Evolutionary conservation across 176 grass and related monocot species (phyloP).

Genomic region (Saccharum spontaneum): DNA sequence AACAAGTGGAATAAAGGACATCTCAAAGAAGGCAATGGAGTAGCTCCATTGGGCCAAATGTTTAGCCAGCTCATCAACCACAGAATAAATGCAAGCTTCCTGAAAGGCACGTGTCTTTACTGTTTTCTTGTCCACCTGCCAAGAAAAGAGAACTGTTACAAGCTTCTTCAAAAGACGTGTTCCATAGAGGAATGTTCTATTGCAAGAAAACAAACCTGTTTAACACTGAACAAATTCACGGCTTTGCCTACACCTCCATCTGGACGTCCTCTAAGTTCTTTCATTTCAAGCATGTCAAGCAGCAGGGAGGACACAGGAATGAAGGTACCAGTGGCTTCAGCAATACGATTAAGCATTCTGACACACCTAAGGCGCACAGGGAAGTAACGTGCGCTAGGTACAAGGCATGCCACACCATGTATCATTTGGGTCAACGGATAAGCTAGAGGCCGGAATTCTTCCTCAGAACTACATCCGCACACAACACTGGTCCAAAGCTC

Average conservation of each 20-base stretch:
- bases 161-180: slow-evolving; percentile 25
- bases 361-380: slow-evolving; percentile 82
- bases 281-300: slow-evolving; percentile 95
- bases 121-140: slow-evolving; percentile 89
- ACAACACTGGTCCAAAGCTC: slow-evolving; percentile 90
- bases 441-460: slow-evolving; percentile 75
- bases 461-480: slow-evolving; percentile 58
- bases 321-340: slow-evolving; percentile 67
- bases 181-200: neutral
- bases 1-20: slow-evolving; percentile 83
- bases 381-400: slow-evolving; percentile 75
- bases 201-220: slow-evolving; percentile 65
- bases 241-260: slow-evolving; percentile 80
- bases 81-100: slow-evolving; percentile 83
- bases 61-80: slow-evolving; percentile 78
- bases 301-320: slow-evolving; percentile 79
- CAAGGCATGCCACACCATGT: slow-evolving; percentile 76
- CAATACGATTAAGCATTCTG: slow-evolving; percentile 93
- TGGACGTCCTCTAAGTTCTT: slow-evolving; percentile 76
- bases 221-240: slow-evolving; percentile 77
- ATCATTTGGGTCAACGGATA: slow-evolving; percentile 93
- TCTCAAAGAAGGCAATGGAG: slow-evolving; percentile 76
- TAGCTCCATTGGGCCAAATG: slow-evolving; percentile 94
- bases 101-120: slow-evolving; percentile 95
- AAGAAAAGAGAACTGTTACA: slow-evolving; percentile 26